Base-by-base conservation (phyloP, 495 filamentous ascomycete genomes). In the Penicillium verhagenii region DNA sequence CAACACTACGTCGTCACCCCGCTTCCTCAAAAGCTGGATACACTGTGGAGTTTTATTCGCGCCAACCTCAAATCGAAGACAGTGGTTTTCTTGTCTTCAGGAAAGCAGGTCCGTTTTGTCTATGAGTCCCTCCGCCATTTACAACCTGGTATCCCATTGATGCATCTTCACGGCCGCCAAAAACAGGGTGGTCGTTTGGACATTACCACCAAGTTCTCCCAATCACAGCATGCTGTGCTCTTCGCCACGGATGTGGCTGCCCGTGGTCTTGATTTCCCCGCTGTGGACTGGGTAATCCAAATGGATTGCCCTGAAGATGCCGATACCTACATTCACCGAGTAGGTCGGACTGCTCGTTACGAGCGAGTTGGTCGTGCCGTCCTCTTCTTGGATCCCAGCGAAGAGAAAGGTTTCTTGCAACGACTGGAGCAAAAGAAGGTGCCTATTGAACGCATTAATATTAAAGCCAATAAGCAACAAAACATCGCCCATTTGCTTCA, bases 201-300 rank as follows among this genome's bases (percentile, higher is more conserved):
- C 35, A 93, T 96, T 47, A 95, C 92, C 0, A 80, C 79, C 4
- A 83, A 85, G 35, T 99, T 96, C 66, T 82, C 88, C 0, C 76
- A 85, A 10, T 79, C 92, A 2, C 88, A 92, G 60, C 78, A 88
- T 38, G 83, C 86, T 3, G 96, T 95, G 61, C 81, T 99, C 1
- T 96, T 99, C 63, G 90, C 93, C 1, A 99, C 94, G 0, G 94
- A 98, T 66, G 90, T 98, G 26, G 90, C 92, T 29, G 94, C 94
- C 0, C 81, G 94, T 60, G 94, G 94, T 50, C 79, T 98, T 8
- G 94, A 98, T 67, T 97, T 98, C 67, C 94, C 94, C 0, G 90
- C 92, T 11, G 92, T 98, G 1, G 94, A 97, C 68, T 98, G 94
- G 92, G 94, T 98, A 9, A 86, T 97, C 42, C 94, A 98, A 64